Base-by-base conservation (phyloP, 2,329 filamentous ascomycete genomes). In the Tolypocladium guangdongense region DNA sequence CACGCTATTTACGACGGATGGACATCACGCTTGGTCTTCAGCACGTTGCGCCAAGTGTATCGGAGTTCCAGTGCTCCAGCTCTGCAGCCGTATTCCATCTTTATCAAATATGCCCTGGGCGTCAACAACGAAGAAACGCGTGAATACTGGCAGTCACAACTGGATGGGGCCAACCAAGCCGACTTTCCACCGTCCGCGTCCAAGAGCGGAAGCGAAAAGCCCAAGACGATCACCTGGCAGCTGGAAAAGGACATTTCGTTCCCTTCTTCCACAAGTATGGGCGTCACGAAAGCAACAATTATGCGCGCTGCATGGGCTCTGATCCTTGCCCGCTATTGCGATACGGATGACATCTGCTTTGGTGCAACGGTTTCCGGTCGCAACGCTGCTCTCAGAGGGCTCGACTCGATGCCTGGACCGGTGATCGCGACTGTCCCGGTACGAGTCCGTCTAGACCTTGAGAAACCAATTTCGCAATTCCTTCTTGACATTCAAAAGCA, bases 401-500 rank as follows among this genome's bases (percentile, higher is more conserved):
- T 38, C 18, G n/a, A 16, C n/a, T n/a, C 36, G 7, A 38, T 38
- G 16, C 36, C 36, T 18, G 36, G 36, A 16, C 36, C 36, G 16
- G n/a, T 38, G 36, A 38, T 38, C 18, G 36, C 36, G n/a, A 38
- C 36, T 16, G 36, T 38, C 5, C 36, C 36, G 7, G 36, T 38
- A 5, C n/a, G 36, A 14, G n/a, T 38, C n/a, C 36, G 16, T 5
- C 7, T 38, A n/a, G 16, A 18, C n/a, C 6, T 5, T 7, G 2
- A 38, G n/a, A 16, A 38, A 5, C 1, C 7, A 2, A 38, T 38
- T 7, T n/a, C 36, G 8, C 16, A 14, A 16, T 18, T 47, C 4
- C 54, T 62, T 10, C 36, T 24, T 10, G 43, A 46, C 22, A 37
- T 59, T 7, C 55, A 56, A 36, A 50, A 30, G 11, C 56, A 59